Conservation (phyloP, 129 eudicot genomes). For the Heracleum sosnowskyi region DNA sequence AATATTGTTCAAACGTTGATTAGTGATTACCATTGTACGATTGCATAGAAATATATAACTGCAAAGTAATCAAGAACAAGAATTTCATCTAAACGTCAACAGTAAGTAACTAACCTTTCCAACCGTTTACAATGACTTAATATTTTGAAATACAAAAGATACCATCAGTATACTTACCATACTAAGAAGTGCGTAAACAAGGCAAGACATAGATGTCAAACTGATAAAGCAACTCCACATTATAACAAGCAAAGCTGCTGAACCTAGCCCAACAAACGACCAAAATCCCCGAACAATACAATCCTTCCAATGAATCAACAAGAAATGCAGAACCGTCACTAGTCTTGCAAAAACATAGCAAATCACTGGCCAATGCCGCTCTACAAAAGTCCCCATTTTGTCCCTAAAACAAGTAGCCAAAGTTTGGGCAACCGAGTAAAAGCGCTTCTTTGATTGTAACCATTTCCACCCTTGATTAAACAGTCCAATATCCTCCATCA, state of each 20-base stretch:
- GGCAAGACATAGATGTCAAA: constrained; percentile 86
- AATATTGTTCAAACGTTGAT: background rate
- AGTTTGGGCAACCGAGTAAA: constrained; percentile 38
- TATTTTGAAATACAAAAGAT: background rate
- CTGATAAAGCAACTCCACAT: constrained; percentile 94
- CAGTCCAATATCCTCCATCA: constrained; percentile 82
- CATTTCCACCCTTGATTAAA: constrained; percentile 78
- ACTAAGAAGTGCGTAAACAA: constrained; percentile 64
- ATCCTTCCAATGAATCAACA: constrained; percentile 57
- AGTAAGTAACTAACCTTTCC: background rate
- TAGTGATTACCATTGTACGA: background rate
- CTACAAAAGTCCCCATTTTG: constrained; percentile 46
- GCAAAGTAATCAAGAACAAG: background rate
- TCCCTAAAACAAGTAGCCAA: constrained; percentile 35
- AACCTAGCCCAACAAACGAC: constrained; percentile 57
- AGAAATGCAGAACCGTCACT: constrained; percentile 32
- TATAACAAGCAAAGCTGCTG: constrained; percentile 76
- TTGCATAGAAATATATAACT: background rate
- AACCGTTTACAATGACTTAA: background rate
- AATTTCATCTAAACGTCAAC: background rate
- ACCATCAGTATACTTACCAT: constrained; percentile 43
- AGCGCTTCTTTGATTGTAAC: constrained; percentile 51
- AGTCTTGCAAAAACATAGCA: constrained; percentile 53
- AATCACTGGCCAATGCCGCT: constrained; percentile 84
- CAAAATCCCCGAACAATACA: constrained; percentile 53